Evolutionary conservation across 2,329 filamentous ascomycete species (phyloP).

Genomic region (Trichoderma polysporum): DNA sequence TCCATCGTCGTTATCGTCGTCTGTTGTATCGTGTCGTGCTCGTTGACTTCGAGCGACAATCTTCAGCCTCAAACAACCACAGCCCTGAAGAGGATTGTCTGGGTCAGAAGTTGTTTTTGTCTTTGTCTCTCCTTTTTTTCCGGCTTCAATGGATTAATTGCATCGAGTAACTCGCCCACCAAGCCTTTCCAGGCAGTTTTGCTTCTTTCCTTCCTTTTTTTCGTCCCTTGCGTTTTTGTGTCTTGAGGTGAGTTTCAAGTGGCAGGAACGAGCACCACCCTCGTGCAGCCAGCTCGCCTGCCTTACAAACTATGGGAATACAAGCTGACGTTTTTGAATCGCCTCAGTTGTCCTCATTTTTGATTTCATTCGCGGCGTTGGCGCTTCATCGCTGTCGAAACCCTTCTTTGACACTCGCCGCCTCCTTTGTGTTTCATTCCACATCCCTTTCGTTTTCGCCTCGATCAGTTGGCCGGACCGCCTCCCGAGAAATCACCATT

Average conservation of each 20-base stretch:
- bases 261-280: not conserved
- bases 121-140: not conserved
- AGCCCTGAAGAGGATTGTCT: not conserved
- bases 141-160: constrained; percentile 14
- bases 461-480: not conserved
- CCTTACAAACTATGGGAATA: not conserved
- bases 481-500: not conserved
- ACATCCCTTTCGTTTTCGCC: not conserved
- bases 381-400: not conserved
- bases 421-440: constrained; percentile 10
- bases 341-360: not conserved
- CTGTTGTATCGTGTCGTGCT: not conserved
- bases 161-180: not conserved
- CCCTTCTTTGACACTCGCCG: not conserved
- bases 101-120: not conserved
- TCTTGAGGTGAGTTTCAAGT: constrained; percentile 19
- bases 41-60: not conserved
- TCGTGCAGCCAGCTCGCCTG: not conserved
- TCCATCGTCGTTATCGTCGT: constrained; percentile 2
- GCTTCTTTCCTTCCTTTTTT: constrained; percentile 17
- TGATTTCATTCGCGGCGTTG: not conserved
- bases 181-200: constrained; percentile 3
- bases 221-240: not conserved
- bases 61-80: constrained; percentile 9
- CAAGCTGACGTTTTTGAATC: not conserved